Evolutionary conservation across 2,329 filamentous ascomycete genomes (phyloP).

Genomic region (Rutstroemia sp.): DNA sequence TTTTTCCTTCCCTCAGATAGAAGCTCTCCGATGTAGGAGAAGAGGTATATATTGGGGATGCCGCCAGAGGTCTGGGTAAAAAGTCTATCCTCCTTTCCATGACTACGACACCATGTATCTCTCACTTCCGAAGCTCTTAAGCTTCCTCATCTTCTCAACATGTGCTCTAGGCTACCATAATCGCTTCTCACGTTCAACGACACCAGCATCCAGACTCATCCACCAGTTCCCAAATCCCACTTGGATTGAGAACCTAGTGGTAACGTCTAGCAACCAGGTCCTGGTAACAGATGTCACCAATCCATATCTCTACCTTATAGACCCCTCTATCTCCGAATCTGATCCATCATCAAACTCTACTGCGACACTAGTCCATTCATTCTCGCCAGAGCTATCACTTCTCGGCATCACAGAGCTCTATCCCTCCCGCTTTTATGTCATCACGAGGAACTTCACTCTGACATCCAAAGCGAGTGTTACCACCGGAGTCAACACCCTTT

Average conservation of each 20-base stretch:
- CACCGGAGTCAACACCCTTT: constrained; percentile 16
- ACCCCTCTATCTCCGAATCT: background rate
- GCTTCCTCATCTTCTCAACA: background rate
- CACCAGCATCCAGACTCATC: background rate
- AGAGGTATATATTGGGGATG: too few species aligned
- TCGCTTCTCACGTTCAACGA: too few species aligned
- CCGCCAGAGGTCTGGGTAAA: too few species aligned
- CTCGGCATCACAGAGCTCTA: constrained; percentile 33
- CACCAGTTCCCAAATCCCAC: constrained; percentile 13
- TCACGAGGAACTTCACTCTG: constrained; percentile 22
- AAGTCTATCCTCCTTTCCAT: too few species aligned
- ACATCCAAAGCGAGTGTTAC: constrained; percentile 1
- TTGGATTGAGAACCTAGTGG: constrained; percentile 19
- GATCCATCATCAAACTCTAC: background rate
- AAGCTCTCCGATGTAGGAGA: too few species aligned
- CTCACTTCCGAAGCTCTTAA: background rate
- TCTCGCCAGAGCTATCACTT: constrained; percentile 18
- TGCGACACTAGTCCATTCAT: constrained; percentile 12
- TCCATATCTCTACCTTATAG: constrained; percentile 12
- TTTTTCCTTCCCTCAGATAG: too few species aligned
- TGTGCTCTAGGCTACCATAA: background rate
- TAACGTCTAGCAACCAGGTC: constrained; percentile 14
- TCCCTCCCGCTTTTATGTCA: constrained; percentile 21
- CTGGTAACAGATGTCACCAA: constrained; percentile 11
- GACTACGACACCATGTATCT: background rate